Evolutionary conservation across 2,329 filamentous ascomycete genomes (phyloP).

Genomic region (Byssoonygena ceratinophila): DNA sequence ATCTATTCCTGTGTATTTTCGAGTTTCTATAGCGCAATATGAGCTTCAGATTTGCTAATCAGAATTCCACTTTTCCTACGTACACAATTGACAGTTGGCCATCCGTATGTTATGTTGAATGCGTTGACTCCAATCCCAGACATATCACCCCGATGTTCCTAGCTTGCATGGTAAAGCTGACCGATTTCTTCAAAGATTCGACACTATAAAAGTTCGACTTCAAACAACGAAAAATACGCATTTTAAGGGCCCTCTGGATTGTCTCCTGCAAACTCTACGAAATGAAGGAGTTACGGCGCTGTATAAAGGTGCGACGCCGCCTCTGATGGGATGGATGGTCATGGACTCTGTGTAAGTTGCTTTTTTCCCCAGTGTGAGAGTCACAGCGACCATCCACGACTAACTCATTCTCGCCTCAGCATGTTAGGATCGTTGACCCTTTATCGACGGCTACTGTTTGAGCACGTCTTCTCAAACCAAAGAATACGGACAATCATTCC

Average conservation of each 20-base stretch:
- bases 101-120: conserved; percentile 42
- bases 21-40: not conserved
- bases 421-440: conserved; percentile 90
- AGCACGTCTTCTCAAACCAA: conserved; percentile 61
- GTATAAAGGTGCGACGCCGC: conserved; percentile 90
- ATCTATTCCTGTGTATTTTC: not conserved
- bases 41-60: conserved; percentile 9
- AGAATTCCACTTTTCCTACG: not conserved
- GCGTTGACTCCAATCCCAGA: not conserved
- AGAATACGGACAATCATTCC: conserved; percentile 30
- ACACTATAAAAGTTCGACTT: conserved; percentile 91
- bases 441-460: conserved; percentile 73
- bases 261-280: conserved; percentile 69
- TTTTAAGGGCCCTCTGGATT: conserved; percentile 79
- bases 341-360: conserved; percentile 67
- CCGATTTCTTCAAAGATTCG: conserved; percentile 51
- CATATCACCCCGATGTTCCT: not conserved
- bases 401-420: conserved; percentile 20
- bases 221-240: conserved; percentile 70
- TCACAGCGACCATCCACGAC: not conserved
- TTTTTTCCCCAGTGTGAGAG: too few relatives aligned
- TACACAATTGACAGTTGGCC: conserved; percentile 43
- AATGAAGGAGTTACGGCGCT: conserved; percentile 76
- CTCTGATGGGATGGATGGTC: conserved; percentile 94
- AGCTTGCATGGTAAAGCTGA: conserved; percentile 1